Conservation (phyloP, 2,329 filamentous ascomycete genomes). For the Botrytis medusae region DNA sequence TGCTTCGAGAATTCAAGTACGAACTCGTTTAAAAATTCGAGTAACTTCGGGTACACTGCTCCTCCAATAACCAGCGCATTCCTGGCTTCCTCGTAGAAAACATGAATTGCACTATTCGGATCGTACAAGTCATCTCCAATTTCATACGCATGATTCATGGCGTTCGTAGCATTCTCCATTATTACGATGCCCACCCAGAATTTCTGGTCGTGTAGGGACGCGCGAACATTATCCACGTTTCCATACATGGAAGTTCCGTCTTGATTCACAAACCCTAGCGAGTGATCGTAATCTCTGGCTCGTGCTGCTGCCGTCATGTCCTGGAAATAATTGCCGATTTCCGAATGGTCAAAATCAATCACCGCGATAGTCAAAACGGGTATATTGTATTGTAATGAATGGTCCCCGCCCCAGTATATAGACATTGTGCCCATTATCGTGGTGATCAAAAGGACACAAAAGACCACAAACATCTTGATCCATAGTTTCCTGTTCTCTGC, state of each 20-base stretch:
- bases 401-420: slow-evolving; percentile 29
- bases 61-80: slow-evolving; percentile 26
- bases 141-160: slow-evolving; percentile 28
- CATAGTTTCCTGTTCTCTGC: slow-evolving; percentile 25
- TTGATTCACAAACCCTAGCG: slow-evolving; percentile 26
- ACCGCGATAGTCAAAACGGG: slow-evolving; percentile 27
- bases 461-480: slow-evolving; percentile 27
- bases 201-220: slow-evolving; percentile 24
- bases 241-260: slow-evolving; percentile 22
- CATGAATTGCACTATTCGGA: slow-evolving; percentile 23
- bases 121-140: slow-evolving; percentile 24
- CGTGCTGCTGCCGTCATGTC: slow-evolving; percentile 23
- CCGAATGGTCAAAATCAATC: slow-evolving; percentile 29
- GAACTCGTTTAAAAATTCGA: slow-evolving; percentile 26
- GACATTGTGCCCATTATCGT: slow-evolving; percentile 29
- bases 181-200: slow-evolving; percentile 29
- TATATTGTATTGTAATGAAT: slow-evolving; percentile 26
- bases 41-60: slow-evolving; percentile 22
- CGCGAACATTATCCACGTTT: slow-evolving; percentile 19
- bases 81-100: slow-evolving; percentile 28
- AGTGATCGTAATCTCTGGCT: slow-evolving; percentile 19
- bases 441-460: slow-evolving; percentile 24
- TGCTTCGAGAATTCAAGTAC: slow-evolving; percentile 26
- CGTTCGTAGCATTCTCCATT: slow-evolving; percentile 27
- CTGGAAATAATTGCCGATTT: slow-evolving; percentile 26